Percentiles rank a stretch among this genome's conserved stretches.
Conservation (phyloP, 1,284 basidiomycete genomes). For the Irpex rosettiformis region DNA sequence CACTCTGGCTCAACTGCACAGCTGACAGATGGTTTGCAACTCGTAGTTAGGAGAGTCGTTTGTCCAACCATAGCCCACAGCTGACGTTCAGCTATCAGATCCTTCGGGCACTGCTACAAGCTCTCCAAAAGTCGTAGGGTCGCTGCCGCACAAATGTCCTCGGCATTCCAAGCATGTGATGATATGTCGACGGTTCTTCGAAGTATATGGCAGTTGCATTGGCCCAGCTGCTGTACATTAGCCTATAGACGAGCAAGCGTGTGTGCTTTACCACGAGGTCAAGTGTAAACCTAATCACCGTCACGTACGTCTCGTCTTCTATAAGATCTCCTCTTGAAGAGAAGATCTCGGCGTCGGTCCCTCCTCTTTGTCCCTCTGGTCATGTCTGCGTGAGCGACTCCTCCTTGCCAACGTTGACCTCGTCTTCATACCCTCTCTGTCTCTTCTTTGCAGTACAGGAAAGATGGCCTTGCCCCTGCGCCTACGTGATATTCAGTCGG, state of each 20-base stretch:
- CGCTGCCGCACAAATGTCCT: not conserved
- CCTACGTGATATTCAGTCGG: not conserved
- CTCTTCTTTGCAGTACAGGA: not conserved
- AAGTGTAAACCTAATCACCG: not conserved
- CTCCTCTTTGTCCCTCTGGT: not conserved
- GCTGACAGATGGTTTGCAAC: not conserved
- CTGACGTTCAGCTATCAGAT: too few relatives aligned
- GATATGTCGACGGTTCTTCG: too few relatives aligned
- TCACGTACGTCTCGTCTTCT: not conserved
- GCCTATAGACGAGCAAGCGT: not conserved
- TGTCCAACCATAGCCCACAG: too few relatives aligned
- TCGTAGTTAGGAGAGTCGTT: not conserved
- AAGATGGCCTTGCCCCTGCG: not conserved
- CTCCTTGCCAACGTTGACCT: too few relatives aligned
- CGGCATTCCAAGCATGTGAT: too few relatives aligned
- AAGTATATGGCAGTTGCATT: too few relatives aligned
- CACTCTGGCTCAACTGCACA: not conserved
- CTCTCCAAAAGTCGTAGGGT: not conserved
- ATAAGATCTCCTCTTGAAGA: too few relatives aligned
- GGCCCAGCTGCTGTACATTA: too few relatives aligned
- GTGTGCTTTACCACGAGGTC: not conserved
- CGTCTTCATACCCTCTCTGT: not conserved
- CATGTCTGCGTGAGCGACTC: not conserved
- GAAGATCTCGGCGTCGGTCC: not conserved
- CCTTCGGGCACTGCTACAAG: not conserved